phyloP scores from a whole-genome alignment of 2,329 filamentous ascomycete genomes.

The Dactylellina cionopaga region DNA sequence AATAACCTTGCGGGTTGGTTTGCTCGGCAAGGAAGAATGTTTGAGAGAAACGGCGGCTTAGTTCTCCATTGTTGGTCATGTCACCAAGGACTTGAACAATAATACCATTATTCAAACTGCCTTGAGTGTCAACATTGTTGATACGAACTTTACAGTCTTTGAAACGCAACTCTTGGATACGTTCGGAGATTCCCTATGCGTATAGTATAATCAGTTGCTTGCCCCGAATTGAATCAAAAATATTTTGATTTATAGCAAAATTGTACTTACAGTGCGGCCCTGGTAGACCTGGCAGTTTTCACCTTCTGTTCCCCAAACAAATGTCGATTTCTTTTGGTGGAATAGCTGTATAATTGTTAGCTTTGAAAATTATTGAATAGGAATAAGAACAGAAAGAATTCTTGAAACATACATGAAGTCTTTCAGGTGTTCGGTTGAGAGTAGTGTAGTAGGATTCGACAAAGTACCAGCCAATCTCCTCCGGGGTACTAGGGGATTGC shows the following conservation, averaged over 20 bases:
- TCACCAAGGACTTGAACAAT: slow-evolving; percentile 98
- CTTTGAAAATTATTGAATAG: neutral
- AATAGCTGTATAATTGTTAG: slow-evolving; percentile 71
- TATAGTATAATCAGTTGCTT: no score
- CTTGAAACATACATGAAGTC: slow-evolving; percentile 74
- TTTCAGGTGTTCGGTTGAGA: slow-evolving; percentile 90
- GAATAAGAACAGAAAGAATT: slow-evolving; percentile 18
- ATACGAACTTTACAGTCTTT: slow-evolving; percentile 98
- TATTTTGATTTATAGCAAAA: no score
- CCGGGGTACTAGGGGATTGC: slow-evolving; percentile 70
- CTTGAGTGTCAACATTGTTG: slow-evolving; percentile 96
- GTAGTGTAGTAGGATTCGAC: slow-evolving; percentile 99
- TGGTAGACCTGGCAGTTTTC: slow-evolving; percentile 86
- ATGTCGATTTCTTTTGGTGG: slow-evolving; percentile 95
- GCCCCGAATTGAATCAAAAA: no score
- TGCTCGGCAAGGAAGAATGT: slow-evolving; percentile 97
- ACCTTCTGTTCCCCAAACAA: slow-evolving; percentile 90
- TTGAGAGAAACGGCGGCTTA: slow-evolving; percentile 95
- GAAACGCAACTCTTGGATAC: slow-evolving; percentile 91
- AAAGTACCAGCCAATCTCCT: slow-evolving; percentile 99
- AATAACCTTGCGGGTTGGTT: slow-evolving; percentile 83
- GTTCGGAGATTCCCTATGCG: slow-evolving; percentile 80
- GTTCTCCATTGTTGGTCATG: slow-evolving; percentile 90
- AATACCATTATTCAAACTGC: slow-evolving; percentile 84
- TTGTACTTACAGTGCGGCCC: slow-evolving; percentile 84